phyloP scores from a whole-genome alignment of 169 alveolate species.

The Plasmodium yoelii region DNA sequence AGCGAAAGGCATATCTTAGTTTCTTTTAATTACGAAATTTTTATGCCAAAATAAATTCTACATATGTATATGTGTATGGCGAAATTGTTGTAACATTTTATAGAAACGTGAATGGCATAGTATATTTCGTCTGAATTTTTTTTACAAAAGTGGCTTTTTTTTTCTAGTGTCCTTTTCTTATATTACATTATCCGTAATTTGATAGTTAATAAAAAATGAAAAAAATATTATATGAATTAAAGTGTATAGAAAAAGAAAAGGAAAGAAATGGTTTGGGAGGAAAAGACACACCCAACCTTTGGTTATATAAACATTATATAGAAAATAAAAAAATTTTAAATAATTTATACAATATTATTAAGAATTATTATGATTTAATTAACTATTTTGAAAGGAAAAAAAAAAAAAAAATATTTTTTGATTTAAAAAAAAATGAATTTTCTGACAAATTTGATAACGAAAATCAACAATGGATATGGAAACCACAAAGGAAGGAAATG shows the following conservation, averaged over 20 bases:
- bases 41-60: too few species aligned
- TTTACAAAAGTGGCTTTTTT: too few species aligned
- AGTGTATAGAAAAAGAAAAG: not conserved
- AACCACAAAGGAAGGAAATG: not conserved
- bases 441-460: not conserved
- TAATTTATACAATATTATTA: slow-evolving; percentile 15
- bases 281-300: not conserved
- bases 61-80: too few species aligned
- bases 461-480: not conserved
- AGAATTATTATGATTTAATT: slow-evolving; percentile 17
- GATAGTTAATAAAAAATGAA: not conserved
- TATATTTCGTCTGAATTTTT: too few species aligned
- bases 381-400: not conserved
- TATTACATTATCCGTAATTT: not conserved
- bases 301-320: not conserved
- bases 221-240: slow-evolving; percentile 1
- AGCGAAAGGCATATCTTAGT: too few species aligned
- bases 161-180: not conserved
- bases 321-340: slow-evolving; percentile 20
- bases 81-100: too few species aligned
- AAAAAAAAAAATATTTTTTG: not conserved
- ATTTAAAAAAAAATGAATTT: not conserved
- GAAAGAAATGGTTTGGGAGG: not conserved
- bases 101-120: too few species aligned
- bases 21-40: too few species aligned